Percentiles rank a stretch among this genome's conserved stretches.
phyloP scores from a whole-genome alignment of 208 protist species.

The Trypanosoma mega region DNA sequence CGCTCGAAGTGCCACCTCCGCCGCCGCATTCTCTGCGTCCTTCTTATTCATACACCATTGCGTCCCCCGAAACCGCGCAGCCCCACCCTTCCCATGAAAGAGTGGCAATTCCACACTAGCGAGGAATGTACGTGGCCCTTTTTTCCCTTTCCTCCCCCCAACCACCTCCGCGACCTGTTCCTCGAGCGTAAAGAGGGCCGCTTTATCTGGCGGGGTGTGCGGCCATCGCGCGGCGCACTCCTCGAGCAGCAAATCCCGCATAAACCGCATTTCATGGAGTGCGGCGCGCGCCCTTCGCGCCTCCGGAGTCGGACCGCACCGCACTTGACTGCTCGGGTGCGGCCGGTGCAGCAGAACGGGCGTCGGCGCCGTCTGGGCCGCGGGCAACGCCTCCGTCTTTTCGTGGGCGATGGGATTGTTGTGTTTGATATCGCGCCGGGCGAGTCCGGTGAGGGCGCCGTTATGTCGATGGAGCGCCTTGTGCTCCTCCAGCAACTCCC shows the following conservation, averaged over 20 bases:
- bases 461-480: constrained; percentile 48
- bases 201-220: constrained; percentile 65
- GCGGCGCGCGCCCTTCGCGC: constrained; percentile 45
- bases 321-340: constrained; percentile 50
- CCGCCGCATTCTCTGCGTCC: constrained; percentile 55
- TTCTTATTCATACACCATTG: constrained; percentile 45
- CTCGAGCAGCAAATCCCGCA: constrained; percentile 57
- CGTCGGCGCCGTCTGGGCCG: neutral
- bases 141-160: constrained; percentile 38
- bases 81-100: constrained; percentile 50
- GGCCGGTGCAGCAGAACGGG: constrained; percentile 22
- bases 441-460: constrained; percentile 60
- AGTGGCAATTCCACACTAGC: constrained; percentile 64
- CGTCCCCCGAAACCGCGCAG: constrained; percentile 43
- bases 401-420: constrained; percentile 44
- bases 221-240: constrained; percentile 66
- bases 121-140: constrained; percentile 53
- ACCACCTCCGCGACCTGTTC: constrained; percentile 39
- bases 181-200: constrained; percentile 56
- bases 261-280: constrained; percentile 48
- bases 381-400: neutral
- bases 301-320: constrained; percentile 42
- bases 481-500: constrained; percentile 62
- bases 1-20: constrained; percentile 45
- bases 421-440: constrained; percentile 63